Evolutionary conservation across 1,284 basidiomycete species (phyloP).

Genomic region (Dichomitus squalens): DNA sequence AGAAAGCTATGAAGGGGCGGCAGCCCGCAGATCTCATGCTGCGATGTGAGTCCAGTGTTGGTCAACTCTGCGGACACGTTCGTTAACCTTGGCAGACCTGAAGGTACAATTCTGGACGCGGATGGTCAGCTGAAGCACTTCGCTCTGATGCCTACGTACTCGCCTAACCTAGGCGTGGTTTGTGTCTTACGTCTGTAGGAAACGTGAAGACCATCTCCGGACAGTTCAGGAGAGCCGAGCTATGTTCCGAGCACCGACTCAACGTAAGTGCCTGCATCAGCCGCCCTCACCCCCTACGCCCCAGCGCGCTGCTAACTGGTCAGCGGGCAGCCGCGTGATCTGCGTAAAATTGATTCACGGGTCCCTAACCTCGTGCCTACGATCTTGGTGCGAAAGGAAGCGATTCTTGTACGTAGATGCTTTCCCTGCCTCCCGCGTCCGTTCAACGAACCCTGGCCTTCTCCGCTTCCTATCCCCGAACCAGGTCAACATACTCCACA

Average conservation of each 20-base stretch:
- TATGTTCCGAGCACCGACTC: conserved; percentile 86
- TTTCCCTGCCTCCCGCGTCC: conserved; percentile 1
- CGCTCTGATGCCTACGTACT: background rate
- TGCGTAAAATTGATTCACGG: conserved; percentile 95
- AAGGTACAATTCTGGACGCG: conserved; percentile 86
- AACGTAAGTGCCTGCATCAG: conserved; percentile 56
- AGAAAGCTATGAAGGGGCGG: conserved; percentile 80
- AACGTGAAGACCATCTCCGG: conserved; percentile 90
- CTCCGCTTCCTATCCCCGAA: conserved; percentile 9
- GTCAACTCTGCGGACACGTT: conserved; percentile 7
- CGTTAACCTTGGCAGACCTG: conserved; percentile 21
- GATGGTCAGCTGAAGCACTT: conserved; percentile 51
- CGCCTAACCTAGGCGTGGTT: background rate
- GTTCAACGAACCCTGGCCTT: background rate
- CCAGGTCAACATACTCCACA: conserved; percentile 91
- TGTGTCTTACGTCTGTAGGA: conserved; percentile 48
- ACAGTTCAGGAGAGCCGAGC: conserved; percentile 86
- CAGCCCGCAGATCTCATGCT: conserved; percentile 82
- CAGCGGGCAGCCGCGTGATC: conserved; percentile 80
- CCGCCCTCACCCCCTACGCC: background rate
- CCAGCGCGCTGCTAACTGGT: conserved; percentile 13
- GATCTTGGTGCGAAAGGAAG: conserved; percentile 87
- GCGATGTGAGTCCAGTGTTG: conserved; percentile 61
- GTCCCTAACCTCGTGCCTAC: conserved; percentile 95
- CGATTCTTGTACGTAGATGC: conserved; percentile 71